Evolutionary conservation across 1,139 yeast species (phyloP), one percentile per base, ranked within the genome.

Genomic region (Yamadazyma siamensis): DNA sequence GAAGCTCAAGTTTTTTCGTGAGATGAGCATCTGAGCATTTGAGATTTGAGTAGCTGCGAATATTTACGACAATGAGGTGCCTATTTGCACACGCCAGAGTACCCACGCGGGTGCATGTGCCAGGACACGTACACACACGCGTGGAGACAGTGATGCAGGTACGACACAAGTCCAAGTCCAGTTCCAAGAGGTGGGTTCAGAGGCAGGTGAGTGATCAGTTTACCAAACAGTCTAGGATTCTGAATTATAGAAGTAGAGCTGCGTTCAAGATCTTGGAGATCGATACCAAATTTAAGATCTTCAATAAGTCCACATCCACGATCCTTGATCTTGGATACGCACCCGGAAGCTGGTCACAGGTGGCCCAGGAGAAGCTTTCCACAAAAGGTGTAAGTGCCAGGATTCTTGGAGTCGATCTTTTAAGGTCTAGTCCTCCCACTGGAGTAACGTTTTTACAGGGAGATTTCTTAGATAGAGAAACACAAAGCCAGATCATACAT

Each of bases 181-280:
- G 27, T 9, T 75, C 94, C 0, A 40, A 39, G 25, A 17, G 44
- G 37, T 43, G 97, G 96, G 56, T 87, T 2, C 65, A 73, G 20
- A 70, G 96, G 34, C 94, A 84, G 40, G 55, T 60, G 21, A 65
- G 58, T 14, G 96, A 88, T 53, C 63, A 50, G 25, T 86, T 67
- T 53, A 69, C 87, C 3, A 66, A 72, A 32, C 78, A 79, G 41
- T 88, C 96, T 4, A 78, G 75, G 47, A 60, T 62, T 8, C 69
- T 72, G 29, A 74, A 83, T 36, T 75, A 75, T 44, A 71, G 80
- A 44, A 87, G 96, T 2, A 61, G 98, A 29, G 98, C 98, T 0
- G 97, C 97, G 0, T 89, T 76, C 61, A 91, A 91, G 51, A 63
- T 91, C 25, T 53, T 78, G 13, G 87, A 82, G 50, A 66, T 91